Evolutionary conservation across 2,329 filamentous ascomycete species (phyloP), one percentile per base, ranked within the genome.

Genomic region (Aspergillus uvarum): DNA sequence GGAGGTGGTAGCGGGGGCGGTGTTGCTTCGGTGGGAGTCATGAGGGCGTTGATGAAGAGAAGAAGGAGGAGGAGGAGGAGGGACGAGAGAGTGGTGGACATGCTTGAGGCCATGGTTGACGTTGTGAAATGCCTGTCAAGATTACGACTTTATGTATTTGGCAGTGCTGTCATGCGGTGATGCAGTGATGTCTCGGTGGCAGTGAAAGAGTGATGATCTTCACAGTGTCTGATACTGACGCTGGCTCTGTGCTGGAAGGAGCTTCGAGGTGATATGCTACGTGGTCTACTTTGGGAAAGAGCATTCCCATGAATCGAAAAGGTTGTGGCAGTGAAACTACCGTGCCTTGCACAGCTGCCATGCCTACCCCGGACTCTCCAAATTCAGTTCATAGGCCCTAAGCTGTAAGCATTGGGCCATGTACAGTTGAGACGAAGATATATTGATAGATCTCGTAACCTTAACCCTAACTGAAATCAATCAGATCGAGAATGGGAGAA

Each of bases 21-120:
- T 8, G 44, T 53, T 57, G 38, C 38, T 44, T 44, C 16, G 16
- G 16, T 29, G 8, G 44, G 14, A 4, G 63, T 47, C 24, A 22
- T 11, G 14, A 61, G 29, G 5, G 47, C 26, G 24, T 42, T 26
- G 35, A 51, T 38, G 47, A 58, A 32, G 16, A 58, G 19, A 19
- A 29, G 26, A 7, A 29, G 26, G 26, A 59, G 11, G 44, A 58
- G 29, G 54, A 59, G 11, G 44, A 58, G 29, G 54, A 51, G 47
- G n/a, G n/a, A n/a, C 12, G 53, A 32, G 31, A 38, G 55, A 51
- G 16, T 53, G 26, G 12, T 22, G 24, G 22, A 35, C 21, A 51
- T n/a, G 38, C 38, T 44, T 5, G 38, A 3, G 16, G 38, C 10
- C 22, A 54, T 53, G 31, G 12, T 31, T 5, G 16, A 19, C 1